Evolutionary conservation across 2,329 filamentous ascomycete genomes (phyloP).

Genomic region (Gremmenia infestans): DNA sequence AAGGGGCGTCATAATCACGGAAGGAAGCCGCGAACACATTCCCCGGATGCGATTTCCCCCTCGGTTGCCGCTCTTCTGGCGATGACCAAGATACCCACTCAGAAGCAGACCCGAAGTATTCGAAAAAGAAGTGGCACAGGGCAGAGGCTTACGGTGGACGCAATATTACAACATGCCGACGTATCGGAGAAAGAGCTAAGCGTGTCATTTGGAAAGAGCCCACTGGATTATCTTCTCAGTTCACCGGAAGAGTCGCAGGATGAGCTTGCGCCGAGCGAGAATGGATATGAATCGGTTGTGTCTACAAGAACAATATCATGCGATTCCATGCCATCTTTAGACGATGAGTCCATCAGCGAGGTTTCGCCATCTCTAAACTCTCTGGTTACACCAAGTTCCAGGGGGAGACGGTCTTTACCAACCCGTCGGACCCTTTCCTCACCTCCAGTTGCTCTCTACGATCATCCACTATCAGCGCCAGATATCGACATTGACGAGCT

Average conservation of each 20-base stretch:
- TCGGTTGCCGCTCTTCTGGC: constrained; percentile 58
- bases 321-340: constrained; percentile 57
- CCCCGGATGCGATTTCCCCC: constrained; percentile 51
- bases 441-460: constrained; percentile 45
- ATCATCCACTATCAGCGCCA: constrained; percentile 45
- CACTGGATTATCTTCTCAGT: constrained; percentile 54
- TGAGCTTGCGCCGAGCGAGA: constrained; percentile 43
- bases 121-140: constrained; percentile 16
- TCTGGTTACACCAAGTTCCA: constrained; percentile 26
- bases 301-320: constrained; percentile 53
- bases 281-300: constrained; percentile 46
- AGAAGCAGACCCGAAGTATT: constrained; percentile 29
- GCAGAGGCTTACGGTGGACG: constrained; percentile 49
- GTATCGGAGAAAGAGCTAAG: constrained; percentile 50
- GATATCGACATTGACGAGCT: constrained; percentile 40
- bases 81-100: constrained; percentile 53
- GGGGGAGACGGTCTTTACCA: constrained; percentile 38
- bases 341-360: constrained; percentile 45
- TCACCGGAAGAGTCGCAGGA: constrained; percentile 54
- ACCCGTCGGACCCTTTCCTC: constrained; percentile 47
- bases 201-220: constrained; percentile 47
- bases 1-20: constrained; percentile 16
- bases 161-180: constrained; percentile 49
- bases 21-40: constrained; percentile 37
- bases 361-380: constrained; percentile 26